Evolutionary conservation across 768 basidiomycete genomes (phyloP).

Genomic region (Auricularia cornea): DNA sequence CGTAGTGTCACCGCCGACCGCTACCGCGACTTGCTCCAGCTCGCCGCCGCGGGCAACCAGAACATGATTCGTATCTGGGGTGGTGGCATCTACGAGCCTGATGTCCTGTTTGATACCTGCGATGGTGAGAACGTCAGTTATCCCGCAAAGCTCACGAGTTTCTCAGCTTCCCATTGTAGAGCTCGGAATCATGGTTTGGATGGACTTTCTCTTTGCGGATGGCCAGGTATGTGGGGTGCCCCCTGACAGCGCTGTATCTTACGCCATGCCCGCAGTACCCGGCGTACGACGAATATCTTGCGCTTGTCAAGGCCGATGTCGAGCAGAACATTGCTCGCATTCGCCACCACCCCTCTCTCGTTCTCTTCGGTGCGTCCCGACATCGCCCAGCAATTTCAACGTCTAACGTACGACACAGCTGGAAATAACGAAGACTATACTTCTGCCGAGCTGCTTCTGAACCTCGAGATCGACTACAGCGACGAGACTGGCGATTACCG

Average conservation of each 20-base stretch:
- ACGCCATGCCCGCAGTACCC: slow-evolving; percentile 56
- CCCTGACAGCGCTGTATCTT: too few species aligned
- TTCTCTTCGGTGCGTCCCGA: slow-evolving; percentile 69
- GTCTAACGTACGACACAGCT: slow-evolving; percentile 31
- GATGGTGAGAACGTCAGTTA: slow-evolving; percentile 44
- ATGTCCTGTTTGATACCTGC: slow-evolving; percentile 76
- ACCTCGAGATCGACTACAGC: slow-evolving; percentile 74
- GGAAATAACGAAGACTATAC: slow-evolving; percentile 81
- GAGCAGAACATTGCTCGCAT: slow-evolving; percentile 77
- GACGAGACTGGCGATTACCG: slow-evolving; percentile 81
- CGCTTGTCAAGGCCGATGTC: slow-evolving; percentile 67
- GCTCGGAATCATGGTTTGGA: slow-evolving; percentile 74
- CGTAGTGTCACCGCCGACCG: slow-evolving; percentile 40
- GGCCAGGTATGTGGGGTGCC: slow-evolving; percentile 41
- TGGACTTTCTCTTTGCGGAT: slow-evolving; percentile 96
- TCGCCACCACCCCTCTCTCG: slow-evolving; percentile 79
- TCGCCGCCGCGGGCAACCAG: slow-evolving; percentile 84
- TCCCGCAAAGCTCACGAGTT: neutral
- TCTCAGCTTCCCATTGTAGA: slow-evolving; percentile 21
- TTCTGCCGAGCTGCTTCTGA: slow-evolving; percentile 68
- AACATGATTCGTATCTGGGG: slow-evolving; percentile 96
- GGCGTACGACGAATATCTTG: slow-evolving; percentile 71
- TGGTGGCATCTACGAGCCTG: slow-evolving; percentile 81
- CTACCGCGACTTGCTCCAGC: slow-evolving; percentile 75
- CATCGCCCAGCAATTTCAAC: neutral